Evolutionary conservation across 371 early-diverging fungal genomes (phyloP), one percentile per base, ranked within the genome.

Genomic region (Actinomortierella wolfii): DNA sequence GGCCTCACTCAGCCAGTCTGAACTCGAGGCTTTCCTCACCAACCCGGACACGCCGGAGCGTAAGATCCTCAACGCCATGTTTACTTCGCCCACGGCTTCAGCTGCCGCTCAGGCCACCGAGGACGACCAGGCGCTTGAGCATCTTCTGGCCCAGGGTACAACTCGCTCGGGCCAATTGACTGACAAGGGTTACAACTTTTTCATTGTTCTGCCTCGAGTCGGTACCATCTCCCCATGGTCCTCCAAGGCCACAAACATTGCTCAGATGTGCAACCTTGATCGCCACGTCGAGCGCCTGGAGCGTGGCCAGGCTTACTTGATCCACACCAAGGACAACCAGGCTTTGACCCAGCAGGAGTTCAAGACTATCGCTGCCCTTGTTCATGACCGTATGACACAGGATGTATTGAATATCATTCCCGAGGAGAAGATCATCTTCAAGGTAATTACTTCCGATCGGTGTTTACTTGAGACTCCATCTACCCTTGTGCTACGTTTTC

Each of bases 221-320:
- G 97, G 97, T 39, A 96, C 97, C 39, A 97, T 97, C 59, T 95
- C 96, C 9, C 97, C 98, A n/a, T 98, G 98, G 98, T 96, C 97
- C 3, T 94, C 96, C 56, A 98, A 98, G 81, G 98, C 98, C 2
- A 96, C 97, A 42, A 96, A 98, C 61, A 97, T 97, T 77, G 92
- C 93, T 6, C 86, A 87, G 51, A 85, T 91, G 51, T 97, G 97
- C 79, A 94, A 92, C 21, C 82, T 97, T 25, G 71, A 79, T 29
- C 60, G 76, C 29, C 64, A 82, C 23, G 89, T 96, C 34, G 79
- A 81, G 55, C 84, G 97, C 17, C 86, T 97, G 56, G 98, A 98
- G 77, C 89, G 98, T 25, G 96, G 94, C 46, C 73, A 81, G 13
- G 91, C 88, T 4, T 95, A 87, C 68, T 71, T 87, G 26, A 51